A percentile compares a stretch with the other conserved stretches of the same genome.
Conservation (phyloP, 2,329 filamentous ascomycete genomes). For the Diaporthe longicolla region DNA sequence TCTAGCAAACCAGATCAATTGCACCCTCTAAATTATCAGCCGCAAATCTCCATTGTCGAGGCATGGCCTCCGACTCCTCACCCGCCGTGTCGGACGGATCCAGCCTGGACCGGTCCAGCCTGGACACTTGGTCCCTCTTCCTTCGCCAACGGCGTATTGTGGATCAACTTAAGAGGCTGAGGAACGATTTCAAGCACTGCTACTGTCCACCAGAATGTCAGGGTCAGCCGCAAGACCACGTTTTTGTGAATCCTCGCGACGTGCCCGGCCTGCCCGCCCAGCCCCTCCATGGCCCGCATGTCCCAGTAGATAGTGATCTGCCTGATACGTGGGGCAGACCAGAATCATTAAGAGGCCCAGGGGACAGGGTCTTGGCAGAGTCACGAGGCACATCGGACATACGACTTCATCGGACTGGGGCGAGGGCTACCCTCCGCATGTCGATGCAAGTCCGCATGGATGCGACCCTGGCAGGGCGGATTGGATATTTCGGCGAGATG, state of each 20-base stretch:
- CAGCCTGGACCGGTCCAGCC: not conserved
- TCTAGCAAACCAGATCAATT: no score
- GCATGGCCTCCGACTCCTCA: not conserved
- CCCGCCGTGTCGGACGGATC: not conserved
- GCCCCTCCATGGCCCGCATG: not conserved
- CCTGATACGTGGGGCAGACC: not conserved
- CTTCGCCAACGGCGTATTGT: not conserved
- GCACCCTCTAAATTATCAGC: not conserved
- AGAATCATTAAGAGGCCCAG: not conserved
- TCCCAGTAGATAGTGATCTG: not conserved
- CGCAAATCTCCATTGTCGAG: not conserved
- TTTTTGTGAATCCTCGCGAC: not conserved
- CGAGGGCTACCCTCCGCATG: conserved; percentile 13
- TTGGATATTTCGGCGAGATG: not conserved
- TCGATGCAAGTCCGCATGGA: not conserved
- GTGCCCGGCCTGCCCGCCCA: not conserved
- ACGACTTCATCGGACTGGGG: not conserved
- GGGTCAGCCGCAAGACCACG: not conserved
- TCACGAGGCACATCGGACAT: conserved; percentile 5
- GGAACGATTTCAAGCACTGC: not conserved
- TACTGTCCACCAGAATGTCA: not conserved
- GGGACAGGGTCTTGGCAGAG: not conserved
- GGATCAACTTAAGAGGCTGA: not conserved
- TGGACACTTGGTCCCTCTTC: not conserved
- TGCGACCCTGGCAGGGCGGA: not conserved